phyloP scores from a whole-genome alignment of 2,329 filamentous ascomycete species.

The Penicillium sp. region DNA sequence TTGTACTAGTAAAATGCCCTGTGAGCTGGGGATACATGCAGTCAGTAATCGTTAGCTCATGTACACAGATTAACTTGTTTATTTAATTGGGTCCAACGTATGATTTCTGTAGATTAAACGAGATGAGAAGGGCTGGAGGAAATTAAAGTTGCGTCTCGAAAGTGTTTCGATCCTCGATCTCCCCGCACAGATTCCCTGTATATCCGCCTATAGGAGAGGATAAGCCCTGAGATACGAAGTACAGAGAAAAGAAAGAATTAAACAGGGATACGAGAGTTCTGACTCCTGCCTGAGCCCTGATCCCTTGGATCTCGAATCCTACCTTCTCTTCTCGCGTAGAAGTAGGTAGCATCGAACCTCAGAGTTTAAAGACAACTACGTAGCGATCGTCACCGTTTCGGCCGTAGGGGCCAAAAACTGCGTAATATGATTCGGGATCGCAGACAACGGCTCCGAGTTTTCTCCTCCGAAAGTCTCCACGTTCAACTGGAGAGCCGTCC shows the following conservation, averaged over 20 bases:
- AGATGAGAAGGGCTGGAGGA: conserved; percentile 1
- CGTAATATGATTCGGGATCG: conserved; percentile 23
- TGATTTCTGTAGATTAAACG: background rate
- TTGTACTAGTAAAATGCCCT: too few relatives aligned
- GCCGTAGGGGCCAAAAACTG: conserved; percentile 14
- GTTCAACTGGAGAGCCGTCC: background rate
- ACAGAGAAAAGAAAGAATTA: background rate
- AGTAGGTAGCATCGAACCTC: background rate
- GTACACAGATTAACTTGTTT: too few relatives aligned
- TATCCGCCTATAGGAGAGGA: background rate
- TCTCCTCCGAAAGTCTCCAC: conserved; percentile 20
- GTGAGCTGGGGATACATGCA: too few relatives aligned
- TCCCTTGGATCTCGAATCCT: too few relatives aligned
- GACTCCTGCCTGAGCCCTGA: too few relatives aligned
- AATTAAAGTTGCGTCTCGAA: background rate
- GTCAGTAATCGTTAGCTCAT: too few relatives aligned
- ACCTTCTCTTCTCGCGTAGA: background rate
- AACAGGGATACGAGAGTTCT: background rate
- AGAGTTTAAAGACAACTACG: background rate
- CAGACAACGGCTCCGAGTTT: conserved; percentile 26
- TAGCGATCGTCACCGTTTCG: conserved; percentile 20
- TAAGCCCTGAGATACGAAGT: background rate
- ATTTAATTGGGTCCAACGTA: background rate
- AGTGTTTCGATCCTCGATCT: conserved; percentile 4
- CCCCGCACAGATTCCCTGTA: background rate